These are phyloP conservation scores for Lichenothelia convexa DNA, from an alignment of 495 filamentous ascomycete genomes.

Conservation along the genomic window DNA sequence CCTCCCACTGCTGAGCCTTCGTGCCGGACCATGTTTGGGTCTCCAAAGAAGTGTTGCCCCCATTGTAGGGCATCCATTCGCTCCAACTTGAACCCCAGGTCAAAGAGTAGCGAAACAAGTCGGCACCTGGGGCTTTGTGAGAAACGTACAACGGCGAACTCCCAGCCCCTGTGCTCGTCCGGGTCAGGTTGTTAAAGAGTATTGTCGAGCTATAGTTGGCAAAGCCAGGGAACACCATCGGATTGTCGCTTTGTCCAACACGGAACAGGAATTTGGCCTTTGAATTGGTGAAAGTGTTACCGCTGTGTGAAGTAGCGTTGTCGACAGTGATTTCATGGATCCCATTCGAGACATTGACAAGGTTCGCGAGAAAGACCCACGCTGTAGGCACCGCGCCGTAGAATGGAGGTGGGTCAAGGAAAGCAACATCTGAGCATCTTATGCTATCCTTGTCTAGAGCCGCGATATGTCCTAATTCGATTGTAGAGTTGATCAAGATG, in stretches of 20 bases:
- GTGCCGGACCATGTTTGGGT: constrained; percentile 41
- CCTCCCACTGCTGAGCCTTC: constrained; percentile 41
- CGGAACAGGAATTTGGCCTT: constrained; percentile 39
- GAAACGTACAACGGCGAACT: constrained; percentile 25
- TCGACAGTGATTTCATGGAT: constrained; percentile 43
- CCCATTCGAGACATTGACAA: constrained; percentile 43
- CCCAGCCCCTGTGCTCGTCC: neutral
- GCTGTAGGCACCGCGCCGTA: constrained; percentile 33
- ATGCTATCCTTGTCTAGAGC: constrained; percentile 25
- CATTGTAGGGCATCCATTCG: constrained; percentile 37
- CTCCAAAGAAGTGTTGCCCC: constrained; percentile 26
- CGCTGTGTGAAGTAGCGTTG: constrained; percentile 28
- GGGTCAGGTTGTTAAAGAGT: constrained; percentile 4
- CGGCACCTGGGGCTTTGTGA: constrained; percentile 45
- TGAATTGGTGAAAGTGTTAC: constrained; percentile 27
- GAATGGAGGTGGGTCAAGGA: constrained; percentile 7
- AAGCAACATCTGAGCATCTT: constrained; percentile 22
- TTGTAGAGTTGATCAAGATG: constrained; percentile 36
- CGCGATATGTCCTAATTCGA: constrained; percentile 24
- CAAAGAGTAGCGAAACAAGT: constrained; percentile 44
- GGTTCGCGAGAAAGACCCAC: constrained; percentile 36
- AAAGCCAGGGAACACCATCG: constrained; percentile 36
- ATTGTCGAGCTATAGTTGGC: constrained; percentile 33
- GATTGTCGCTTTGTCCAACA: constrained; percentile 37
- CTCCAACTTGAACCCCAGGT: constrained; percentile 44